Conservation (phyloP, 2,329 filamentous ascomycete species). For the Alternaria sp. region DNA sequence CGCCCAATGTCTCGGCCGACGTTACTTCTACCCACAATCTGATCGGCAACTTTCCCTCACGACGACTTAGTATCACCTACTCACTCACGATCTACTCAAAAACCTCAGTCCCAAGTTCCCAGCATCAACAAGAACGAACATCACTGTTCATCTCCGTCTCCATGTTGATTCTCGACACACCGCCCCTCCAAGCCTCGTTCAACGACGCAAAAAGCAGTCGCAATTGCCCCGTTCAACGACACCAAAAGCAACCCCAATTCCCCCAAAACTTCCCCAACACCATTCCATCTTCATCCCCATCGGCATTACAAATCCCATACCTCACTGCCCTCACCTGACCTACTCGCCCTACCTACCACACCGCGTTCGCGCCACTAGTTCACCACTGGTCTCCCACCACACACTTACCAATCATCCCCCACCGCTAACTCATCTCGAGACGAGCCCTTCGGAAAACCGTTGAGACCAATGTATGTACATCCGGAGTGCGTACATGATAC, state of each 20-base stretch:
- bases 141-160: not conserved
- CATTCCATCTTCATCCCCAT: not conserved
- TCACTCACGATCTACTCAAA: not conserved
- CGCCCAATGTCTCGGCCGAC: not conserved
- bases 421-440: not conserved
- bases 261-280: not conserved
- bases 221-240: not conserved
- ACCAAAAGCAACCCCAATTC: not conserved
- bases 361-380: not conserved
- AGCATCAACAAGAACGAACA: not conserved
- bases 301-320: not conserved
- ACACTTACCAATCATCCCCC: not conserved
- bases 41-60: not conserved
- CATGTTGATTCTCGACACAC: fast-evolving
- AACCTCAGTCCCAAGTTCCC: not conserved
- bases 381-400: not conserved
- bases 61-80: not conserved
- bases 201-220: not conserved
- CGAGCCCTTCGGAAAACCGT: not conserved
- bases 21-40: not conserved
- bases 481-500: not conserved
- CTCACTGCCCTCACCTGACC: not conserved
- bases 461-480: not conserved
- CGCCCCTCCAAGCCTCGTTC: not conserved
- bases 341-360: not conserved